Percentiles rank a stretch among this genome's conserved stretches.
Conservation (phyloP, 108 stramenopile genomes). For the Nannochloropsis salina region DNA sequence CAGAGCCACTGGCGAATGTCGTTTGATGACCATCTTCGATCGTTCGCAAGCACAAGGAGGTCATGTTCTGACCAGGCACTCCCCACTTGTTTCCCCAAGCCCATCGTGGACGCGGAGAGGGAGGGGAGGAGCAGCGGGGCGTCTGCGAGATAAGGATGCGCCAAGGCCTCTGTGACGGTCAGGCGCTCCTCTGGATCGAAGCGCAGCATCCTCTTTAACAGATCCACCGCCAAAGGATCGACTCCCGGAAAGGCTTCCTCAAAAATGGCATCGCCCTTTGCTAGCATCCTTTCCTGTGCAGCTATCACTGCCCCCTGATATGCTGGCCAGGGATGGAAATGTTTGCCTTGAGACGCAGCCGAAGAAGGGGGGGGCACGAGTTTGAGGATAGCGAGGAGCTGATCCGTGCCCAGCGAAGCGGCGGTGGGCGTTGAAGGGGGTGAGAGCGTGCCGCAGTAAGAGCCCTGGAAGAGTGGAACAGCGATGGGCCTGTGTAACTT, state of each 20-base stretch:
- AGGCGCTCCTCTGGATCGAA: constrained; percentile 81
- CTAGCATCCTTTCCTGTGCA: too few species aligned
- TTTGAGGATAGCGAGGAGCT: too few species aligned
- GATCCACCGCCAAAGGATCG: constrained; percentile 65
- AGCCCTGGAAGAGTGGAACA: not conserved
- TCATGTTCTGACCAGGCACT: not conserved
- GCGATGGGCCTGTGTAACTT: not conserved
- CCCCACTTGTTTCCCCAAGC: not conserved
- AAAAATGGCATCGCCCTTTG: too few species aligned
- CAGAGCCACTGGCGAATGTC: not conserved
- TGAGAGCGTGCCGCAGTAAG: not conserved
- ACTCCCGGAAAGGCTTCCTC: not conserved
- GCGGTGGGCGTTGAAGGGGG: not conserved
- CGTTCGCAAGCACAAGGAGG: not conserved
- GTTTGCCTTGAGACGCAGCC: too few species aligned
- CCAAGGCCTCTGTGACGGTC: constrained; percentile 72
- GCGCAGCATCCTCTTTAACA: constrained; percentile 71
- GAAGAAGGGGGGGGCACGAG: too few species aligned
- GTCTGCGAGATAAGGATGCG: constrained; percentile 50
- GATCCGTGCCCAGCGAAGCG: not conserved
- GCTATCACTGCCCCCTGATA: too few species aligned
- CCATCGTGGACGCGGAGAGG: not conserved
- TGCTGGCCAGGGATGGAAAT: too few species aligned
- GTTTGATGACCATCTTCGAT: not conserved
- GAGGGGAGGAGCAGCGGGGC: not conserved